phyloP scores from a whole-genome alignment of 78 protist genomes.

The Cavenderia fasciculata region DNA sequence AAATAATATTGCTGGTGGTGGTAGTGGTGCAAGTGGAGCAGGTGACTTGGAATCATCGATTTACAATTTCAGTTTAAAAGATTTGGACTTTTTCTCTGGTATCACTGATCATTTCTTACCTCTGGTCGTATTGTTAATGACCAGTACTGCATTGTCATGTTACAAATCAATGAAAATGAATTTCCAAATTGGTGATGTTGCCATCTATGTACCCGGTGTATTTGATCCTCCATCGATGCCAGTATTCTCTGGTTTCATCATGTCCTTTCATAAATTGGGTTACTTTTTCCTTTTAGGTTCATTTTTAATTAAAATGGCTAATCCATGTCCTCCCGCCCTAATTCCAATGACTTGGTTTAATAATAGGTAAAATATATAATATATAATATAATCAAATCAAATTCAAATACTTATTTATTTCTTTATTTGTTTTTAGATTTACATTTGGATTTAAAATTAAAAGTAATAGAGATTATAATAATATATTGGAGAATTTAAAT shows the following conservation, averaged over 20 bases:
- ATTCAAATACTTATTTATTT: neutral
- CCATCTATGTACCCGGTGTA: slow-evolving; percentile 69
- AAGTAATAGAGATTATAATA: slow-evolving; percentile 32
- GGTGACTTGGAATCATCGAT: slow-evolving; percentile 1
- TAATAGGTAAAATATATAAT: neutral
- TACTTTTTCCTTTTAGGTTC: slow-evolving; percentile 59
- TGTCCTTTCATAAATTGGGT: slow-evolving; percentile 65
- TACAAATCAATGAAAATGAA: slow-evolving; percentile 63
- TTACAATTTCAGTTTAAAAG: slow-evolving; percentile 18
- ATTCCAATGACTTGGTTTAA: neutral
- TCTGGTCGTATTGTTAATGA: slow-evolving; percentile 14
- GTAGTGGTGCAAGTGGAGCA: neutral
- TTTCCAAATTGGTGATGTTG: slow-evolving; percentile 75
- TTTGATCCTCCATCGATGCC: slow-evolving; percentile 67
- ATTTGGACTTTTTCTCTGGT: slow-evolving; percentile 42
- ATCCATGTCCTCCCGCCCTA: slow-evolving; percentile 66
- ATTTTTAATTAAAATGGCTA: slow-evolving; percentile 41
- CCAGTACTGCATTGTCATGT: slow-evolving; percentile 25
- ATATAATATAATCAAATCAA: neutral
- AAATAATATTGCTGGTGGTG: no score
- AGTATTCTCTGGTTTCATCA: slow-evolving; percentile 45
- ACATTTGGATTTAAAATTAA: slow-evolving; percentile 59
- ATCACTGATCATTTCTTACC: slow-evolving; percentile 75
- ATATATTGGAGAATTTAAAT: slow-evolving; percentile 46
- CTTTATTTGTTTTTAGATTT: neutral